Conservation (phyloP, 495 filamentous ascomycete species). For the Aspergillus sparsus region DNA sequence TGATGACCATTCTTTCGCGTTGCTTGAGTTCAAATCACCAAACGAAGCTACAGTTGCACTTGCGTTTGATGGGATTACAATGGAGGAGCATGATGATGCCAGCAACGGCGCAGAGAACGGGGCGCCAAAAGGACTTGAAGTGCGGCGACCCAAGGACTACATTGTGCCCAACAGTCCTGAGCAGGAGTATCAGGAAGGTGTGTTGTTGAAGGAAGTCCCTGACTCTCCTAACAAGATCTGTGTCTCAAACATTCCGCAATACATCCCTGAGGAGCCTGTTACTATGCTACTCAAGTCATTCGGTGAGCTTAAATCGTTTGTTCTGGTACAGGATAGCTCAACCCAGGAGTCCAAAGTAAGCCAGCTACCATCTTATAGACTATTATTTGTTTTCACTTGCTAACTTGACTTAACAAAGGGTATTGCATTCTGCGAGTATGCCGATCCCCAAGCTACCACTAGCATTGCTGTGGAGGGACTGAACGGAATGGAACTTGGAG, state of each 20-base stretch:
- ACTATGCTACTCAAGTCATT: constrained; percentile 86
- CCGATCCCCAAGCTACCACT: constrained; percentile 67
- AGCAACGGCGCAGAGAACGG: constrained; percentile 59
- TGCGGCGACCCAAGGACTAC: constrained; percentile 94
- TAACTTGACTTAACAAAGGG: constrained; percentile 58
- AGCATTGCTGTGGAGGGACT: constrained; percentile 87
- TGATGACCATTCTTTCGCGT: constrained; percentile 73
- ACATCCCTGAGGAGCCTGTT: constrained; percentile 87
- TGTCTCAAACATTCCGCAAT: constrained; percentile 82
- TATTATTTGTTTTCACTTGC: background rate
- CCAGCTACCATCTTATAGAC: constrained; percentile 11
- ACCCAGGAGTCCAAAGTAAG: constrained; percentile 88
- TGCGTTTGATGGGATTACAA: constrained; percentile 84
- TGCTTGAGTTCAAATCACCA: constrained; percentile 87
- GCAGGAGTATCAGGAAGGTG: constrained; percentile 71
- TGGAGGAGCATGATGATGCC: constrained; percentile 68
- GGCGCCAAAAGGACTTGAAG: constrained; percentile 64
- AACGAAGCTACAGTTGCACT: constrained; percentile 88
- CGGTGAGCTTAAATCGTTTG: constrained; percentile 89
- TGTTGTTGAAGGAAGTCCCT: constrained; percentile 76
- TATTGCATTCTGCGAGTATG: constrained; percentile 95
- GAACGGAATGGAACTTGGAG: constrained; percentile 88
- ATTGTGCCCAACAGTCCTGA: constrained; percentile 89
- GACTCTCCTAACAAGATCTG: constrained; percentile 96
- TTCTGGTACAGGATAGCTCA: constrained; percentile 81